Percentiles rank a stretch among this genome's conserved stretches.
These are phyloP conservation scores for Linaria vulgaris DNA, from an alignment of 257 asterid species.

Conservation along the genomic window DNA sequence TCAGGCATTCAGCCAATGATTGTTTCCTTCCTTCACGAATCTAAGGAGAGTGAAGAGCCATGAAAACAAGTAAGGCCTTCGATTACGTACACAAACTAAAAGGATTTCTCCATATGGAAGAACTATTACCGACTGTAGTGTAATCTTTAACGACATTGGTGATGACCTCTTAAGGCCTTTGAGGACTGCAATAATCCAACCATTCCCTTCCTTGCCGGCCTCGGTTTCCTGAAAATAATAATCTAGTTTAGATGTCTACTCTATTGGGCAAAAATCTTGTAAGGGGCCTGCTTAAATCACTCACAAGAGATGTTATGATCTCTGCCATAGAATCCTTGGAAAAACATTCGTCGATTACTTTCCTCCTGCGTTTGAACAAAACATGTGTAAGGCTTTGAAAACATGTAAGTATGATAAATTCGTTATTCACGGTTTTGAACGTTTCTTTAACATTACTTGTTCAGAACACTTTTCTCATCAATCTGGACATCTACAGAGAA, in stretches of 20 bases:
- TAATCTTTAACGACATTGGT: constrained; percentile 75
- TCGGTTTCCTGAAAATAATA: constrained; percentile 68
- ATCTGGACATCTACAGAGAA: constrained; percentile 49
- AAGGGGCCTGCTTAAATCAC: constrained; percentile 28
- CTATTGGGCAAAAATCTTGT: too few relatives aligned
- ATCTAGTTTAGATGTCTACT: too few relatives aligned
- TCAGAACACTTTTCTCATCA: constrained; percentile 73
- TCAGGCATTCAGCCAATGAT: constrained; percentile 63
- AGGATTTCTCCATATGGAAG: not conserved
- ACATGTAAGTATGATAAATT: not conserved
- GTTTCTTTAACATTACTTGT: constrained; percentile 48
- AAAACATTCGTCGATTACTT: constrained; percentile 66
- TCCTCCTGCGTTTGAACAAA: constrained; percentile 46
- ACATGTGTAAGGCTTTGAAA: constrained; percentile 10
- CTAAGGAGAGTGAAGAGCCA: constrained; percentile 30
- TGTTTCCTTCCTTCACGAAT: constrained; percentile 82
- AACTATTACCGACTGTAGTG: constrained; percentile 66
- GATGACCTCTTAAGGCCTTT: constrained; percentile 78
- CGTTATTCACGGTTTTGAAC: not conserved
- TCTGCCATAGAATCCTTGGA: constrained; percentile 80
- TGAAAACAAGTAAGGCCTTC: not conserved
- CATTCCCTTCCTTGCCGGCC: constrained; percentile 76
- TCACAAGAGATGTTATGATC: constrained; percentile 63
- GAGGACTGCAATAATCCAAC: constrained; percentile 65
- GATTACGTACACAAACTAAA: too few relatives aligned